Evolutionary conservation across 257 asterid genomes (phyloP).

Genomic region (Paulownia fortunei): DNA sequence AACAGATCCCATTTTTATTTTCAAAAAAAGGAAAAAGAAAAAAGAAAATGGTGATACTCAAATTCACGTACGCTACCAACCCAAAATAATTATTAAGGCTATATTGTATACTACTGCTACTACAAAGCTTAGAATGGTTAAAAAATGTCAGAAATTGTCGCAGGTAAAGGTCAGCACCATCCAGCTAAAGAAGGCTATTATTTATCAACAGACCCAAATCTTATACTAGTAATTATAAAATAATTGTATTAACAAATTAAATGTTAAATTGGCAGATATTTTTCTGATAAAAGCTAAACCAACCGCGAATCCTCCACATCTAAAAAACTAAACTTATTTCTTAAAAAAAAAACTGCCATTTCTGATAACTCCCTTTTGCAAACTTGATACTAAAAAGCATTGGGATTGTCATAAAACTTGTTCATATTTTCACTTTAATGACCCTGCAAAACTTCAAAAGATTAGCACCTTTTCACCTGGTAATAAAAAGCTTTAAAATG

Average conservation of each 20-base stretch:
- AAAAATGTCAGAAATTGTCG: background rate
- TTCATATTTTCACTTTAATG: slow-evolving; percentile 26
- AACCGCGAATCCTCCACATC: no score
- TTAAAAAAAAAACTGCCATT: no score
- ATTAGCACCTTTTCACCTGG: slow-evolving; percentile 51
- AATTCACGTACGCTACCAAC: background rate
- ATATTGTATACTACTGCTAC: background rate
- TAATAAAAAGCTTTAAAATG: slow-evolving; percentile 32
- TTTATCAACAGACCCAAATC: no score
- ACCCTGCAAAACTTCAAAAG: slow-evolving; percentile 54
- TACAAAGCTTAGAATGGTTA: background rate
- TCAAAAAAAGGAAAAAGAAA: no score
- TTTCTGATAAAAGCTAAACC: no score
- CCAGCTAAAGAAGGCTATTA: no score
- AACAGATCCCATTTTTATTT: no score
- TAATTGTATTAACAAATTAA: no score
- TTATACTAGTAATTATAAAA: no score
- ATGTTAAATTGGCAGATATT: no score
- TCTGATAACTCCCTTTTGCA: no score
- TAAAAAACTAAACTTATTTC: no score
- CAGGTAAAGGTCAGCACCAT: background rate
- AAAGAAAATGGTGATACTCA: background rate
- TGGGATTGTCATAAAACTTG: slow-evolving; percentile 36
- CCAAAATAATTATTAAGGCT: background rate
- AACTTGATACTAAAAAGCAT: slow-evolving; percentile 6